phyloP scores from a whole-genome alignment of 345 rosid species.

The Fremontodendron californicum region DNA sequence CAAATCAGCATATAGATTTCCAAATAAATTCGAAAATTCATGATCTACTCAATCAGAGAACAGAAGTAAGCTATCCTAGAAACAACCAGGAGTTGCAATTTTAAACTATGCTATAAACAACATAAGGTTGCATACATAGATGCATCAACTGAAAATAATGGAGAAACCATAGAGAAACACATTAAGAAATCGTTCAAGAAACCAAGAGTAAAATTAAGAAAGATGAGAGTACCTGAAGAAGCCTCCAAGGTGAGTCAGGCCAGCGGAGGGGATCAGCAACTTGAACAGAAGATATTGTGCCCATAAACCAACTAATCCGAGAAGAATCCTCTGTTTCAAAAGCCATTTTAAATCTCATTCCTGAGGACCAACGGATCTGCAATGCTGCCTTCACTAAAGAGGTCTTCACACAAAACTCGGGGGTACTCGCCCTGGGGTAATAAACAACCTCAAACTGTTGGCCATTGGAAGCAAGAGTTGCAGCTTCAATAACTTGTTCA shows the following conservation, averaged over 20 bases:
- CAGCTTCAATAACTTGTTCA: conserved; percentile 60
- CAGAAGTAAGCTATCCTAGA: background rate
- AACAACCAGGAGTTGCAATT: background rate
- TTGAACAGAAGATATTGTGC: conserved; percentile 64
- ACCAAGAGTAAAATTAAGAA: background rate
- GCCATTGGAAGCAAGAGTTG: conserved; percentile 47
- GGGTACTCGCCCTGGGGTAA: conserved; percentile 63
- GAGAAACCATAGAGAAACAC: background rate
- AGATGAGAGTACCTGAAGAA: conserved; percentile 56
- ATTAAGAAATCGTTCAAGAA: background rate
- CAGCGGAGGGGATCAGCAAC: conserved; percentile 60
- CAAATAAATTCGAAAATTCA: background rate
- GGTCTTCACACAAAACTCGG: conserved; percentile 58
- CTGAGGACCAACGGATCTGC: conserved; percentile 64
- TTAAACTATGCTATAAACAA: background rate
- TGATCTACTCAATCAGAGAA: background rate
- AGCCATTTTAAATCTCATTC: conserved; percentile 80
- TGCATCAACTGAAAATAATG: background rate
- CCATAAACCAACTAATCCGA: conserved; percentile 81
- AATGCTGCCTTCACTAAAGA: conserved; percentile 52
- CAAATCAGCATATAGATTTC: background rate
- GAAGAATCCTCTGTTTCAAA: conserved; percentile 80
- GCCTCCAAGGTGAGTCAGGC: conserved; percentile 82
- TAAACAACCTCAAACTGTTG: conserved; percentile 63
- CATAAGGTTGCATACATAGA: background rate